Base-by-base conservation (phyloP, 2,329 filamentous ascomycete genomes). In the Ascochyta koolunga region DNA sequence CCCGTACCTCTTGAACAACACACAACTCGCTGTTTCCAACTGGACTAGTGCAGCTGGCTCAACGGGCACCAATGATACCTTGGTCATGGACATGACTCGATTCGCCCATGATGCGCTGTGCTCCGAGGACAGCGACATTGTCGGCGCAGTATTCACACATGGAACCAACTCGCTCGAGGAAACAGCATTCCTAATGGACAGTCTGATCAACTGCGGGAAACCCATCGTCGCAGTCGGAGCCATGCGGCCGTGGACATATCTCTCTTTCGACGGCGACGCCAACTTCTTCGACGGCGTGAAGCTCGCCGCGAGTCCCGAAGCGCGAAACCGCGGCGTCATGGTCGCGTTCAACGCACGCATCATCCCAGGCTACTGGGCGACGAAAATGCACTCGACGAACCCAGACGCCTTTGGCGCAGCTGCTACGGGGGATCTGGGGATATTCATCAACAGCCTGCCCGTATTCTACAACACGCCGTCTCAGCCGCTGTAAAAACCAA, bases 11-110 rank as follows among this genome's bases (percentile, higher is more conserved):
- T 51, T 69, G 6, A 69, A 70, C 41, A 56, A 69, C 40, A 69
- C 67, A 3, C 66, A 69, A 37, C 62, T 70, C 1, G 67, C 67
- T 5, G 62, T 70, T 3, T 68, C 67, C 0, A 68, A 70, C 35
- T 70, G 65, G 63, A 68, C 63, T 0, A 56, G 58, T 0, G 29
- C 58, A 27, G 50, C 64, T 21, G 55, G 58, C 18, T 69, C 66
- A 0, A 69, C 67, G 0, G 68, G 67, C 9, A 69, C 66, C 3
- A 66, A 64, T 27, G 68, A 70, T 46, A 59, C 62, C 4, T 35
- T 70, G 1, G 68, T 67, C 24, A 70, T 69, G 67, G 68, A 70
- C 52, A 70, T 70, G 68, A 69, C 67, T 5, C 59, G 67, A 4
- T 70, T 70, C 37, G 61, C 44, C 13, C 15, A 47, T 27, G 44